phyloP scores from a whole-genome alignment of 805 yeast genomes.

The Candida parachauliodes region DNA sequence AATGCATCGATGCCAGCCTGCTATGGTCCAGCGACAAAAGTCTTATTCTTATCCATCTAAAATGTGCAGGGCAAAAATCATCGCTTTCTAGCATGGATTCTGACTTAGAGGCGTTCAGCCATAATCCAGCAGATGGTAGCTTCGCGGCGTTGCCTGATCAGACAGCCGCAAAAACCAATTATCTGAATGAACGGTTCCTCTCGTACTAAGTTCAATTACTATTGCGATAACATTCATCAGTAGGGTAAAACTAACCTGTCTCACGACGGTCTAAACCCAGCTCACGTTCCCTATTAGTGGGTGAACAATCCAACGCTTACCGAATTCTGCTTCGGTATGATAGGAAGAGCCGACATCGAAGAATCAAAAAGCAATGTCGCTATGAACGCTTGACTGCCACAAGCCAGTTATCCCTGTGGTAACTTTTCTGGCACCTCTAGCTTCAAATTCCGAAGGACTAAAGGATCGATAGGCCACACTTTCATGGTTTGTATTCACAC shows the following conservation, averaged over 20 bases:
- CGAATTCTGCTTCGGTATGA: no score
- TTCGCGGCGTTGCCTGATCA: constrained; percentile 46
- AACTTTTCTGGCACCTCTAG: constrained; percentile 45
- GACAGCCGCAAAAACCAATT: constrained; percentile 46
- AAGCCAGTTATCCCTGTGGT: constrained; percentile 40
- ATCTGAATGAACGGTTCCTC: constrained; percentile 47
- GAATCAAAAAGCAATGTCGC: no score
- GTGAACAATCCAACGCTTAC: constrained; percentile 44
- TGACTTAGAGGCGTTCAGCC: constrained; percentile 25
- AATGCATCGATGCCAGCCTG: constrained; percentile 34
- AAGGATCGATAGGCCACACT: constrained; percentile 50
- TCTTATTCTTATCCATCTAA: constrained; percentile 41
- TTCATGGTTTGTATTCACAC: constrained; percentile 33
- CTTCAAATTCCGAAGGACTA: constrained; percentile 26
- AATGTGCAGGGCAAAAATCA: constrained; percentile 41
- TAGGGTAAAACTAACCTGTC: constrained; percentile 45
- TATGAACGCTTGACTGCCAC: no score
- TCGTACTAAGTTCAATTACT: constrained; percentile 44
- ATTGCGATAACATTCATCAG: constrained; percentile 25
- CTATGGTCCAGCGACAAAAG: constrained; percentile 41
- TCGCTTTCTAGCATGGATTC: constrained; percentile 26
- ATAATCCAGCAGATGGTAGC: constrained; percentile 48
- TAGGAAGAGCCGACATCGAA: no score
- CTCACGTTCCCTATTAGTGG: constrained; percentile 47
- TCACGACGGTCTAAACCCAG: constrained; percentile 43